These are phyloP conservation scores for Tetrahymena borealis DNA, from an alignment of 73 alveolate species.

Conservation along the genomic window DNA sequence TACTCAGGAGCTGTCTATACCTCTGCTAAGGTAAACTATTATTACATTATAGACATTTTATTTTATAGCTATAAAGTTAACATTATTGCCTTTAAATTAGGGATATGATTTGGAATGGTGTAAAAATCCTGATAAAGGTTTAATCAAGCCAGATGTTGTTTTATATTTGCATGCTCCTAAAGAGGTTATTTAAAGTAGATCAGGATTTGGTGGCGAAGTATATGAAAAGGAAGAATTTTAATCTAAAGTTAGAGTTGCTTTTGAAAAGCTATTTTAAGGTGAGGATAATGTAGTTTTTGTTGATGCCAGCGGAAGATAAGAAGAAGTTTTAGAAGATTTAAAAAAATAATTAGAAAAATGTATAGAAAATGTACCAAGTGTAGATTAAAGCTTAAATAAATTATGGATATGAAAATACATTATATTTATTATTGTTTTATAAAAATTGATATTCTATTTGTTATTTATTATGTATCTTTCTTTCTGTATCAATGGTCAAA, in stretches of 20 bases:
- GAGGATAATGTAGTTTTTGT: constrained; percentile 46
- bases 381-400: neutral
- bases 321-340: neutral
- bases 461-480: too few relatives aligned
- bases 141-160: constrained; percentile 71
- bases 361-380: neutral
- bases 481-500: too few relatives aligned
- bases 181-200: constrained; percentile 41
- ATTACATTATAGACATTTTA: neutral
- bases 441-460: too few relatives aligned
- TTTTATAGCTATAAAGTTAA: neutral
- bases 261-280: constrained; percentile 19
- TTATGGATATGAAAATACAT: too few relatives aligned
- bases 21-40: constrained; percentile 60
- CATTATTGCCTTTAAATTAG: neutral
- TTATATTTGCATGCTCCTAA: constrained; percentile 56
- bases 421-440: too few relatives aligned
- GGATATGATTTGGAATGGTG: constrained; percentile 83
- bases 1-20: constrained; percentile 85
- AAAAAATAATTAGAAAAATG: neutral
- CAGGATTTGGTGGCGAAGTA: constrained; percentile 77
- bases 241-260: constrained; percentile 52
- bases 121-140: constrained; percentile 60
- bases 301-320: constrained; percentile 42
- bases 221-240: constrained; percentile 71